Base-by-base conservation (phyloP, 73 alveolate species). In the Paraurostyla sp. region DNA sequence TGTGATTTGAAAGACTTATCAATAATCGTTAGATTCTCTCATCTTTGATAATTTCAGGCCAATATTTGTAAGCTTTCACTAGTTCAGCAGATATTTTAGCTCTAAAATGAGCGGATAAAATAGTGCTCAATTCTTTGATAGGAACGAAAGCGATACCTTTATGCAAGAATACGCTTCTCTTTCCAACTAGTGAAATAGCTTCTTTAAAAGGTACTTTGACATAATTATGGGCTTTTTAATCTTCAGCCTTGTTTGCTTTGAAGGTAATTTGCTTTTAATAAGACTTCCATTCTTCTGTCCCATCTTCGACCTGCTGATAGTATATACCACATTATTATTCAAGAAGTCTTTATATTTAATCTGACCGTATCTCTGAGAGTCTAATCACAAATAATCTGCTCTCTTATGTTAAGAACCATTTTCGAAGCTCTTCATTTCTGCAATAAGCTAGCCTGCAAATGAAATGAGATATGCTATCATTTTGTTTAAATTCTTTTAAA, bases 321-420 rank as follows among this genome's bases (percentile, higher is more conserved):
- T 71, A 38, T 59, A 87, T 29, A 86, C 93, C 88, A 60, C 54
- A 78, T 48, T 92, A 68, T 18, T 62, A 13, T 65, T 83, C 41
- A 13, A 90, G 71, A 0, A 90, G 42, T 18, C 35, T 15, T n/a
- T 38, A 27, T 32, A 92, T 78, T 71, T 76, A 62, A 40, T 56
- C 89, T 69, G 88, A 87, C 56, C 71, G 62, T 18, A 42, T 71
- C 11, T 69, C 85, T 23, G 82, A 85, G 45, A 94, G 50, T 60
- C 96, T 86, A 18, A 57, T 43, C 75, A 71, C 65, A 90, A 87
- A 96, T 43, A 96, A 92, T 51, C 88, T 76, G n/a, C 97, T 33
- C 91, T 96, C 99, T 58, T 93, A 93, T 29, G 91, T 62, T 25
- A 95, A 81, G 71, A 96, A 95, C 98, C 98, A 96, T 42, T 76